Evolutionary conservation across 2,329 filamentous ascomycete species (phyloP).

Genomic region (Pestalotiopsis fici): DNA sequence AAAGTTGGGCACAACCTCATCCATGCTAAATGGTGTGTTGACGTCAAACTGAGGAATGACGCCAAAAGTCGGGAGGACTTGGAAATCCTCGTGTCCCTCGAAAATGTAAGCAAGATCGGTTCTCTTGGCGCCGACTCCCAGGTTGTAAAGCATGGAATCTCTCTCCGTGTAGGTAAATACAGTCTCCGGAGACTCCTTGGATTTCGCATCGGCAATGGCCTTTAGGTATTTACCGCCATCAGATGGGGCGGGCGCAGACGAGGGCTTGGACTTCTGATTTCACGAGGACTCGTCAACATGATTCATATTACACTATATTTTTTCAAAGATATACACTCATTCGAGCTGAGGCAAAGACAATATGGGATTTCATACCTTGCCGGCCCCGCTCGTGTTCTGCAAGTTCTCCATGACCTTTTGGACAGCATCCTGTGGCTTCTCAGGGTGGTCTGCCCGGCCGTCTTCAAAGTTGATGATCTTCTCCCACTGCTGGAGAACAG

Average conservation of each 20-base stretch:
- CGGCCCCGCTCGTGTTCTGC: conserved; percentile 67
- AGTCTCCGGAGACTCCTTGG: conserved; percentile 58
- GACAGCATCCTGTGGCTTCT: conserved; percentile 74
- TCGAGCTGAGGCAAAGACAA: background rate
- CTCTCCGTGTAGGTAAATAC: conserved; percentile 83
- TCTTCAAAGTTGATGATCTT: conserved; percentile 86
- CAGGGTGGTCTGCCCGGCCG: conserved; percentile 83
- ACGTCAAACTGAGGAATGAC: conserved; percentile 94
- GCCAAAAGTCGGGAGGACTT: conserved; percentile 91
- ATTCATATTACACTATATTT: conserved; percentile 21
- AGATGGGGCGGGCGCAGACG: conserved; percentile 8
- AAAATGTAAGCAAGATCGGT: conserved; percentile 86
- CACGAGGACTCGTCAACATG: conserved; percentile 18
- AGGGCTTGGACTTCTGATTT: conserved; percentile 12
- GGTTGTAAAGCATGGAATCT: conserved; percentile 93
- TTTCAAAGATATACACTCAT: conserved; percentile 17
- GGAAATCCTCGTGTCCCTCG: conserved; percentile 90
- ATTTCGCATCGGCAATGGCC: conserved; percentile 75
- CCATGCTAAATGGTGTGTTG: conserved; percentile 75
- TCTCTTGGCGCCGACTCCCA: conserved; percentile 89
- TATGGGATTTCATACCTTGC: conserved; percentile 56
- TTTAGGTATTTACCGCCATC: conserved; percentile 64
- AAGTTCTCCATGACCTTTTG: conserved; percentile 81
- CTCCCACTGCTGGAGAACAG: conserved; percentile 73
- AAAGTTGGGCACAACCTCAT: conserved; percentile 91